phyloP scores from a whole-genome alignment of 177 flowering plant genomes.

The Vitis hybrid region DNA sequence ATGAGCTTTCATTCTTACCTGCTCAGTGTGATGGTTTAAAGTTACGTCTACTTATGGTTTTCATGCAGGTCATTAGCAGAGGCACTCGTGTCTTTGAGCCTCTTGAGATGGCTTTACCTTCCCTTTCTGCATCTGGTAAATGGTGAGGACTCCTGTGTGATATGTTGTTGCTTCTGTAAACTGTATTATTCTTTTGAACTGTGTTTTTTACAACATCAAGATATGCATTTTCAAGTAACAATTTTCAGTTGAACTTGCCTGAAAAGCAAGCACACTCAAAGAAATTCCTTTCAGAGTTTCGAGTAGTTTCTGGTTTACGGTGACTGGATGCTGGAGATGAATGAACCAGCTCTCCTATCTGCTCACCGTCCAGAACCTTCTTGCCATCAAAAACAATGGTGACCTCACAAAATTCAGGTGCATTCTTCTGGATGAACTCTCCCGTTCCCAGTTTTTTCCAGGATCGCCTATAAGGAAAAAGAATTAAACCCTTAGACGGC shows the following conservation, averaged over 20 bases:
- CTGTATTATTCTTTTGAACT: too few relatives aligned
- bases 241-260: constrained; percentile 32
- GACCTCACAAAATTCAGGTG: constrained; percentile 73
- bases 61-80: too few relatives aligned
- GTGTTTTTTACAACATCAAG: neutral
- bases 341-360: constrained; percentile 5
- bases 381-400: constrained; percentile 55
- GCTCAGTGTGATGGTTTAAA: too few relatives aligned
- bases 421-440: constrained; percentile 60
- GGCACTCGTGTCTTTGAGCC: too few relatives aligned
- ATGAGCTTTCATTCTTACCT: too few relatives aligned
- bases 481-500: neutral
- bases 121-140: too few relatives aligned
- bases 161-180: too few relatives aligned
- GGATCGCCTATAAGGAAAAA: constrained; percentile 30
- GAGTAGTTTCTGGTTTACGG: constrained; percentile 9
- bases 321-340: constrained; percentile 11
- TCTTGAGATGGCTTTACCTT: too few relatives aligned
- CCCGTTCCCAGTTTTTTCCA: constrained; percentile 46
- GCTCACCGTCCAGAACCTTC: constrained; percentile 27
- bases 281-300: constrained; percentile 32
- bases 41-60: too few relatives aligned
- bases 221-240: neutral
- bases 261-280: constrained; percentile 64
- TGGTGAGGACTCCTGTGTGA: too few relatives aligned